Base-by-base conservation (phyloP, 164 flowering plant genomes). In the Saururus chinensis region DNA sequence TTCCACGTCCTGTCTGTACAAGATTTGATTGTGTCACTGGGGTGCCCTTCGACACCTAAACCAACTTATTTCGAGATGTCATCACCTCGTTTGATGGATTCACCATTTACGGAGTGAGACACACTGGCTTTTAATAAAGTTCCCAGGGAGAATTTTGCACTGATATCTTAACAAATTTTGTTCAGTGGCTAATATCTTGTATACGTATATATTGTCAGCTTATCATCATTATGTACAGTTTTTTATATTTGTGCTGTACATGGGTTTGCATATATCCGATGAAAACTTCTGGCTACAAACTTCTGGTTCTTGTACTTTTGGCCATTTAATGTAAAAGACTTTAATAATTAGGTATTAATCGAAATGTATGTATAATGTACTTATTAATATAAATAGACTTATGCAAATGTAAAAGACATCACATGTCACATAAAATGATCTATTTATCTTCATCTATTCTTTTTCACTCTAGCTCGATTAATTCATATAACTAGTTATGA, bases 11-110 rank as follows among this genome's bases (percentile, higher is more conserved):
- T 77, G 21, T 69, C 82, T 19, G 83, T 90, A 25, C 78, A 75
- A 59, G 84, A 84, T 40, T 40, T 89, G 56, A 78, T 90, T 25
- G 81, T 75, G 64, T 65, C 88, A 20, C 67, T 87, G 52, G 78
- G 84, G 57, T 77, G 84, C 64, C 79, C 89, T 51, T 87, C 97
- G 0, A 79, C 92, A 1, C 84, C 97, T 45, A 84, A 74, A 61
- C 92, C 97, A 16, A 87, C 92, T 10, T 87, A 77, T 58, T 90
- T 87, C 56, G 88, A 90, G 71, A 35, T 48, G 20, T 73, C 76
- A 37, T 60, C 81, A 26, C 70, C 75, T 17, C 61, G 62, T 45
- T 45, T 45, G 49, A 30, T 30, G 37, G 37, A 30, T 30, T 17
- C 9, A 45, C 17, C 11, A 2, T 17, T 17, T 12, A 41, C 16